Evolutionary conservation across 2,329 filamentous ascomycete species (phyloP), one percentile per base, ranked within the genome.

Genomic region (Nigrograna mackinnonii): DNA sequence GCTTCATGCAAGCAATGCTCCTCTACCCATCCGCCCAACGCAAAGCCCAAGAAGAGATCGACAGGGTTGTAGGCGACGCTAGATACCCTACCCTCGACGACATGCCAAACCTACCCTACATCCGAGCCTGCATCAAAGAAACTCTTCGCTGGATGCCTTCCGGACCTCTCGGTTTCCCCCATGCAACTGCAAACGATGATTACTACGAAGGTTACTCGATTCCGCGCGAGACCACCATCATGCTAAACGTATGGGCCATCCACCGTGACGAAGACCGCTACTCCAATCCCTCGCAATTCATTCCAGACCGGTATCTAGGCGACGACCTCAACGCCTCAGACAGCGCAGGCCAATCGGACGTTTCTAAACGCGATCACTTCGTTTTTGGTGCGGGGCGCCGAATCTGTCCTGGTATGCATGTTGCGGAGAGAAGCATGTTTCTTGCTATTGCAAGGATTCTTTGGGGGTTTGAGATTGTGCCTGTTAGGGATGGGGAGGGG

Each of bases 341-440:
- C 21, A 43, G 43, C 14, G 48, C 52, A 9, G 35, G 32, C 9
- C 44, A 52, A n/a, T 19, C 43, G 0, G 51, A 61, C 12, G 36
- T 39, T 7, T 33, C 39, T 3, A 56, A 53, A 13, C 49, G 50
- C 36, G 67, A 69, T 13, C 64, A 69, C 35, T 69, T 58, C 19
- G 52, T 49, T 9, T 72, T 67, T 41, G 68, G 69, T 12, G 58
- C 60, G 30, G 70, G 70, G 3, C 54, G 68, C 11, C 46, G 66
- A n/a, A 57, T 64, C 20, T 69, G 66, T 42, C 62, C 60, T 1
- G 65, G 64, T 11, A 60, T 63, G 32, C 57, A 66, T 37, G 49
- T 69, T 26, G 66, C 62, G 1, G 56, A 64, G 36, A 50, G 55
- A 5, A 57, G 40, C 11, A 44, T 68, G 4, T 62, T 58, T 12